These are phyloP conservation scores for Aplosporella prunicola DNA, from an alignment of 2,329 filamentous ascomycete species.

Conservation along the genomic window DNA sequence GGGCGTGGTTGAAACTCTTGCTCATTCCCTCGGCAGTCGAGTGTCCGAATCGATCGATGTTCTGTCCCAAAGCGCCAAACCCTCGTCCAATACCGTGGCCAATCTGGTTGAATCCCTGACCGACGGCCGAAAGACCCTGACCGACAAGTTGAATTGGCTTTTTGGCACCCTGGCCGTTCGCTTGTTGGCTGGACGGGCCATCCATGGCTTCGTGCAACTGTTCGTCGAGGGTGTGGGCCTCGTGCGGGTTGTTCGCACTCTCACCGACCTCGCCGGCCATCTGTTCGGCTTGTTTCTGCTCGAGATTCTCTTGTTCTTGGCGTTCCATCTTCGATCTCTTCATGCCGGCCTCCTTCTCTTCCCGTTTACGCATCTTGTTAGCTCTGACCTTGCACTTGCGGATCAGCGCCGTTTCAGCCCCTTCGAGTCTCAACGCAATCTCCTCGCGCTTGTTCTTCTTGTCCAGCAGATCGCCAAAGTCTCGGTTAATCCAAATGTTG, in stretches of 20 bases:
- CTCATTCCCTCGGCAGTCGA: not conserved
- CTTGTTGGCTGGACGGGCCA: not conserved
- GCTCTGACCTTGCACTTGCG: constrained; percentile 46
- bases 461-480: constrained; percentile 71
- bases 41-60: constrained; percentile 6
- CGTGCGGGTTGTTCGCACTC: constrained; percentile 3
- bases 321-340: constrained; percentile 6
- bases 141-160: constrained; percentile 34
- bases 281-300: not conserved
- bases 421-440: constrained; percentile 64
- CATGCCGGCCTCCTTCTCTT: not conserved
- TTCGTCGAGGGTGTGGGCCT: constrained; percentile 6
- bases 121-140: constrained; percentile 1
- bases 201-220: constrained; percentile 5
- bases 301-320: too few species aligned
- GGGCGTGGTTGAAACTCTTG: constrained; percentile 2
- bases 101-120: constrained; percentile 2
- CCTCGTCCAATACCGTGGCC: constrained; percentile 8
- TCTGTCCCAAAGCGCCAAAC: constrained; percentile 4
- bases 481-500: constrained; percentile 93
- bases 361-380: constrained; percentile 15
- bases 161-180: not conserved
- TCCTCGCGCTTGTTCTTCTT: constrained; percentile 70
- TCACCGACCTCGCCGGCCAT: constrained; percentile 3
- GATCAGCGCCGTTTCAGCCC: constrained; percentile 77